Evolutionary conservation across 805 yeast genomes (phyloP), one percentile per base, ranked within the genome.

Genomic region (Ogataea paradorogensis): DNA sequence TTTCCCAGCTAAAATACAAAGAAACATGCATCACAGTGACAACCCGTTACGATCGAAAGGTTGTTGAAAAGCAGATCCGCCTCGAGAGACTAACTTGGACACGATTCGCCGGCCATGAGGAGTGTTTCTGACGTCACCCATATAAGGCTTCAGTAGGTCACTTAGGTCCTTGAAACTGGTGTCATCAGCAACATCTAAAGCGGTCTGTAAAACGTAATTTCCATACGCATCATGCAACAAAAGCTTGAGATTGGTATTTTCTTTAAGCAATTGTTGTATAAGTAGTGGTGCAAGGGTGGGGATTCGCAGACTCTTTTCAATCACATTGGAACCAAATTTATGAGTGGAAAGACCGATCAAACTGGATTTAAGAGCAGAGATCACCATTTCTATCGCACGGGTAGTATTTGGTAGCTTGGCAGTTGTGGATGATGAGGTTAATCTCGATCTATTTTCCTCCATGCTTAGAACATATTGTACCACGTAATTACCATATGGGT

Each of bases 401-500:
- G 53, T 50, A 21, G 62, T 59, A 38, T 61, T 55, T 15, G 65
- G 61, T 38, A 56, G 48, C 25, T 48, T 48, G 16, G 48, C 24
- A 7, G 46, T 30, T 2, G 61, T 42, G 9, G 27, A 23, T 38
- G n/a, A 54, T 50, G 42, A 53, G 59, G 42, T 52, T 22, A 52
- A 46, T 35, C 63, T 55, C 30, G 61, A 45, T 38, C 66, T 53
- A 35, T 56, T 55, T 45, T 61, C 66, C 49, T 61, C 66, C 63
- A 61, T 61, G 33, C 59, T 59, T 47, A 85, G 68, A 15, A 93
- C 95, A 56, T 93, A 91, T 64, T 93, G 99, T 36, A 93, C 89
- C 35, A 93, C 98, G 62, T 93, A 93, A 62, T 93, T 93, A 25
- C 99, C 99, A 66, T 85, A 93, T 10, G 97, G 97, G 63, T 93